phyloP scores from a whole-genome alignment of 352 stramenopile species.

The Phytophthora pisi region DNA sequence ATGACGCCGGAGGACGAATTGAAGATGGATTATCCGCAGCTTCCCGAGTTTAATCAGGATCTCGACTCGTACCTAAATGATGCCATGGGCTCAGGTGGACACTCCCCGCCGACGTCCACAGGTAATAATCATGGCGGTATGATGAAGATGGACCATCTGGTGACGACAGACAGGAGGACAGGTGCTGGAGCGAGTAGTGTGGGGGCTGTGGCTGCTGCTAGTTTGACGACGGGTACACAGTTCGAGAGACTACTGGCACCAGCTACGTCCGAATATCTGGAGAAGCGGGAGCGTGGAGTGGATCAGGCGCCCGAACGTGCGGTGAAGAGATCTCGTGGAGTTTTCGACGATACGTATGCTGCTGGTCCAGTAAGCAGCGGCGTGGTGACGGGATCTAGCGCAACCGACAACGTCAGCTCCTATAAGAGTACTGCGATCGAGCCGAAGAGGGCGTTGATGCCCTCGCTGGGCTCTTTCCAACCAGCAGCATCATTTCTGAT shows the following conservation, averaged over 20 bases:
- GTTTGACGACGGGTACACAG: constrained; percentile 24
- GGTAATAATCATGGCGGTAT: constrained; percentile 9
- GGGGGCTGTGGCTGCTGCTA: background rate
- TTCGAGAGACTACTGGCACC: constrained; percentile 48
- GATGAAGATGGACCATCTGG: constrained; percentile 45
- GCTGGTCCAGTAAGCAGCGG: constrained; percentile 9
- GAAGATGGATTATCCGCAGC: constrained; percentile 74
- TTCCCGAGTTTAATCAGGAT: constrained; percentile 78
- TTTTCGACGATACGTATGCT: constrained; percentile 21
- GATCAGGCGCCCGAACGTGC: constrained; percentile 11
- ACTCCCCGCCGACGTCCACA: constrained; percentile 37
- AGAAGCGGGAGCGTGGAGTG: constrained; percentile 41
- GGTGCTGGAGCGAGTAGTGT: background rate
- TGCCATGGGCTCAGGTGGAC: constrained; percentile 52
- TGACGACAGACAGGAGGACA: constrained; percentile 24
- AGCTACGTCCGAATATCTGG: constrained; percentile 28
- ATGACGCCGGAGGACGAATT: constrained; percentile 64
- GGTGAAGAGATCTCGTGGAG: constrained; percentile 23
- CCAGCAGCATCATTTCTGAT: constrained; percentile 19
- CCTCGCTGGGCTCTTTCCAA: constrained; percentile 16
- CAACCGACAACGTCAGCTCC: constrained; percentile 19
- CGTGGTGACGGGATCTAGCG: background rate
- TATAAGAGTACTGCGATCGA: constrained; percentile 52
- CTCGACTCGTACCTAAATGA: constrained; percentile 74
- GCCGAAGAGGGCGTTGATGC: constrained; percentile 37